Base-by-base conservation (phyloP, 768 basidiomycete genomes). In the Amyloporia xantha region DNA sequence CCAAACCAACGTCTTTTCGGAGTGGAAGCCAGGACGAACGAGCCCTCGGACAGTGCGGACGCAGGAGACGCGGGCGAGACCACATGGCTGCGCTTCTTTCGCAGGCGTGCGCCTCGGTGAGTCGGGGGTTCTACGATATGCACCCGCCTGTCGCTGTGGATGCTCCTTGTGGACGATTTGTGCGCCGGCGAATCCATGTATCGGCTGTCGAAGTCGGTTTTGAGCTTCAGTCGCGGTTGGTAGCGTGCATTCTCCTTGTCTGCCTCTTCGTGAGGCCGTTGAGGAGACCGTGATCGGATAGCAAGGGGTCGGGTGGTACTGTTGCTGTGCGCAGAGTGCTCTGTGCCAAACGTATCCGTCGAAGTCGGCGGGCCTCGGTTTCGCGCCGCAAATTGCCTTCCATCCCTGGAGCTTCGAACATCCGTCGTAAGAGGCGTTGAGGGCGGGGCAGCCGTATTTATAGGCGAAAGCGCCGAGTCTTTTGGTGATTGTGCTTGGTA, bases 1-100 rank as follows among this genome's bases (percentile, higher is more conserved):
- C 82, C 81, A 52, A 99, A 79, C 95, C 94, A 98, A 44, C 57
- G 57, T 36, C 60, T 55, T 41, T 56, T 59, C 9, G 63, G 63
- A 75, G 78, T 53, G 79, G 78, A 67, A 76, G 83, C 15, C 79
- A 77, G 23, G 69, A 68, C 19, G 66, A 59, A 47, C 64, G 66
- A 48, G 49, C 57, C 48, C 51, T 45, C 57, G 68, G 67, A 48
- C 72, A 24, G 66, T 2, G 73, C 68, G n/a, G 70, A 68, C 1
- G 70, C 66, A 17, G 71, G 68, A 37, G 75, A 68, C 5, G 71
- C 69, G 33, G 76, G 77, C 51, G 76, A 70, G 17, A 61, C 57
- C 17, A 53, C 40, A 13, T 42, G 35, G 39, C 49, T 57, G 37
- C 51, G 43, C 12, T 51, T 53, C 50, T 59, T 62, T 41, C 38